Evolutionary conservation across 306 rosid genomes (phyloP).

Genomic region (Pterocarpus macrocarpus): DNA sequence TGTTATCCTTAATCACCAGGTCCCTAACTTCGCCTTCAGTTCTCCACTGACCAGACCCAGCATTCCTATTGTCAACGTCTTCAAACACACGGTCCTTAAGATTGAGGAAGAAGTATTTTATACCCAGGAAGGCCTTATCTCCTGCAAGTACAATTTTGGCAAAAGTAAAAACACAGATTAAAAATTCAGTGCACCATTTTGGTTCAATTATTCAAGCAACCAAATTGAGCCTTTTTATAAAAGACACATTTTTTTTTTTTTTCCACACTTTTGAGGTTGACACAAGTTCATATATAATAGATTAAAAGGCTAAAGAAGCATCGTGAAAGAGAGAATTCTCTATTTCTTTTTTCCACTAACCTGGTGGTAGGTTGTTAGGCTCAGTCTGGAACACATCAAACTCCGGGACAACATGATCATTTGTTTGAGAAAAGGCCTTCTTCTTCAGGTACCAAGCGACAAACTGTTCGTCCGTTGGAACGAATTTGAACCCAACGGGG

Average conservation of each 20-base stretch:
- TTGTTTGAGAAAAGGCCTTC: constrained; percentile 49
- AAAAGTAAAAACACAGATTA: no score
- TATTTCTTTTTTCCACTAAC: constrained; percentile 31
- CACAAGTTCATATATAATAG: background rate
- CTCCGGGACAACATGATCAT: constrained; percentile 59
- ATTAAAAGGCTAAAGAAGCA: no score
- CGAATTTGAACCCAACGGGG: constrained; percentile 71
- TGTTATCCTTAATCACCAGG: constrained; percentile 1
- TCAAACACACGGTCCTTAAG: constrained; percentile 1
- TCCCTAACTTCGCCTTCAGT: constrained; percentile 42
- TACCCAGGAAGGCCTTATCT: constrained; percentile 43
- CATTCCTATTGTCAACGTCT: constrained; percentile 22
- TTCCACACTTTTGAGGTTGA: no score
- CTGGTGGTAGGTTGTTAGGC: constrained; percentile 67
- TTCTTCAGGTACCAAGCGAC: constrained; percentile 57
- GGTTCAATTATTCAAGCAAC: background rate
- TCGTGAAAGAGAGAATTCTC: no score
- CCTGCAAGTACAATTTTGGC: constrained; percentile 36
- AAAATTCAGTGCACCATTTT: background rate
- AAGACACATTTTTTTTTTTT: no score
- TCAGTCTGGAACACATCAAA: constrained; percentile 60
- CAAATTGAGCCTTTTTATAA: no score
- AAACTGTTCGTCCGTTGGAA: constrained; percentile 70
- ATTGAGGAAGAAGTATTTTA: constrained; percentile 58
- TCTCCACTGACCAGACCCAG: constrained; percentile 73